A percentile compares a stretch with the other conserved stretches of the same genome.
Conservation (phyloP, 2,329 filamentous ascomycete species). For the Xylaria sp. region DNA sequence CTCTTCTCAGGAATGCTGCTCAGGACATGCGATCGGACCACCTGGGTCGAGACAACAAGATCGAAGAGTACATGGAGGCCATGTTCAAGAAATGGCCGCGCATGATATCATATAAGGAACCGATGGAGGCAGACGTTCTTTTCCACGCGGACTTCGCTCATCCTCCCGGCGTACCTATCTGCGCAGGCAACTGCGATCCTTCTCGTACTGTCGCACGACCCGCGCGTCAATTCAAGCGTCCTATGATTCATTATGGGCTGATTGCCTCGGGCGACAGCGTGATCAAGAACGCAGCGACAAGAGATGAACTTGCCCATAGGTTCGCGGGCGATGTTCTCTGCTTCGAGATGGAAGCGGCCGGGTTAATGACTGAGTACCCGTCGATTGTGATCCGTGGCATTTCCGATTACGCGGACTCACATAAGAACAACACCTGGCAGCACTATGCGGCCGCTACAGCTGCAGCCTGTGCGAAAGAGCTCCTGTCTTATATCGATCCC, state of each 20-base stretch:
- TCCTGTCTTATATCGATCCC: background rate
- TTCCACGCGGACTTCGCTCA: background rate
- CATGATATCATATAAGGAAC: background rate
- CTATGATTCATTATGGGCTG: slow-evolving; percentile 11
- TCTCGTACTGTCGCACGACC: background rate
- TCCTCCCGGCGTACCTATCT: background rate
- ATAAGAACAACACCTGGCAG: slow-evolving; percentile 11
- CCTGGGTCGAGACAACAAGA: background rate
- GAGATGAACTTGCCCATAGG: background rate
- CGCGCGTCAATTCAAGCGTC: background rate
- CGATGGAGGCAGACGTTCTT: background rate
- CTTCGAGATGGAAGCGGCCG: slow-evolving; percentile 20
- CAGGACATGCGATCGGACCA: slow-evolving; percentile 11
- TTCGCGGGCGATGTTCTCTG: background rate
- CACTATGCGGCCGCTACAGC: slow-evolving; percentile 3
- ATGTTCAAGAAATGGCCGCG: background rate
- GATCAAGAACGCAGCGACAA: background rate
- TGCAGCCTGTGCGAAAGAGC: slow-evolving; percentile 8
- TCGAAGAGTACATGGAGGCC: background rate
- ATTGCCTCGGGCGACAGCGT: slow-evolving; percentile 14
- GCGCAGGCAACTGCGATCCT: background rate
- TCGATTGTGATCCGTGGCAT: slow-evolving; percentile 11
- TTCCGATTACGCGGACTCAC: slow-evolving; percentile 12
- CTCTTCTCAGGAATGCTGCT: background rate
- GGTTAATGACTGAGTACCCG: background rate